A percentile compares a stretch with the other conserved stretches of the same genome.
phyloP scores from a whole-genome alignment of 805 yeast species.

The Isabelozyma gotoi region DNA sequence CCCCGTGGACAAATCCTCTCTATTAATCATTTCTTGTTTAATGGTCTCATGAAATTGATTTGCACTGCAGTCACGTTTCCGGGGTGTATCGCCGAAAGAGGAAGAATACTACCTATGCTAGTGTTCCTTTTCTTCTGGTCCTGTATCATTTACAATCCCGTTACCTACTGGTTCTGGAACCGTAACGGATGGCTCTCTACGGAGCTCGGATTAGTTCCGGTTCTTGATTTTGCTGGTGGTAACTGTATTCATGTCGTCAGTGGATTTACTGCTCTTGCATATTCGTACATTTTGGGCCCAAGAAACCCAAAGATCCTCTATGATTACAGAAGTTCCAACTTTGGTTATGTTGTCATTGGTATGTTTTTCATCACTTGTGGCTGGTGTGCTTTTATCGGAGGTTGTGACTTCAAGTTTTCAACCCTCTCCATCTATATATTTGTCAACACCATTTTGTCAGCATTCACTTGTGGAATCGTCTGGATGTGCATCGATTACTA shows the following conservation, averaged over 20 bases:
- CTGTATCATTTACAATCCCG: conserved; percentile 39
- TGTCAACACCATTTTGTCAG: conserved; percentile 32
- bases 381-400: conserved; percentile 44
- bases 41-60: conserved; percentile 36
- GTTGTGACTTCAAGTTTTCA: conserved; percentile 43
- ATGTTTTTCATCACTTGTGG: conserved; percentile 32
- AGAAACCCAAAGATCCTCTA: conserved; percentile 36
- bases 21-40: conserved; percentile 37
- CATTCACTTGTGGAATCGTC: conserved; percentile 31
- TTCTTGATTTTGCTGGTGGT: conserved; percentile 47
- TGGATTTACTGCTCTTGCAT: conserved; percentile 46
- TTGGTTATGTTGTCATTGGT: conserved; percentile 33
- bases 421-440: conserved; percentile 28
- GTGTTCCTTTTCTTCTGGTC: conserved; percentile 42
- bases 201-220: conserved; percentile 31
- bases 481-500: conserved; percentile 41
- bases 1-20: conserved; percentile 39
- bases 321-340: conserved; percentile 36
- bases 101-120: conserved; percentile 40
- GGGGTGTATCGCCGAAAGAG: conserved; percentile 45
- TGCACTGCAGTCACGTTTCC: conserved; percentile 44
- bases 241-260: conserved; percentile 44
- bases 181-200: conserved; percentile 41
- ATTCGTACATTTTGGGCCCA: conserved; percentile 43
- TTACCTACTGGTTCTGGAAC: conserved; percentile 48